Evolutionary conservation across 2,329 filamentous ascomycete genomes (phyloP).

Genomic region (Byssochlamys sp.): DNA sequence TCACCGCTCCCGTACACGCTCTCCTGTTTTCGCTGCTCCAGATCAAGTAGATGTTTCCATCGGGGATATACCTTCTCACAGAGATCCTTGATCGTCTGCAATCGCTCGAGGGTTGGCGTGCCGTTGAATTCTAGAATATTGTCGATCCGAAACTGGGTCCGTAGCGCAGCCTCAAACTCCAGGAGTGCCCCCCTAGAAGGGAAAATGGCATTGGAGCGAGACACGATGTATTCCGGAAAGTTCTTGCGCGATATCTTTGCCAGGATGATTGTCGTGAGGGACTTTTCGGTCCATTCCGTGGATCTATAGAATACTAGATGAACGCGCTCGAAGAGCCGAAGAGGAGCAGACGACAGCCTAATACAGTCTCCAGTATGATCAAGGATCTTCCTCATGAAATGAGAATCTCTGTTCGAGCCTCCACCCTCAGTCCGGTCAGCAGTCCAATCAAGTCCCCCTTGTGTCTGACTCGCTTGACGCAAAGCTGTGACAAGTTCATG

Average conservation of each 20-base stretch:
- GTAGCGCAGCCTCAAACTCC: conserved; percentile 80
- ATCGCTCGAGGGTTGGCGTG: conserved; percentile 53
- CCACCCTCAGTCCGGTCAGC: conserved; percentile 36
- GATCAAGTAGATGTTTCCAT: conserved; percentile 64
- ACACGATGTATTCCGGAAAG: conserved; percentile 85
- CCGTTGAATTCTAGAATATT: conserved; percentile 71
- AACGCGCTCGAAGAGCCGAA: conserved; percentile 83
- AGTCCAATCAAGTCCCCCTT: conserved; percentile 63
- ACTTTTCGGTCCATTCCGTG: conserved; percentile 95
- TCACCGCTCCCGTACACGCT: conserved; percentile 71
- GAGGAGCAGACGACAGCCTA: conserved; percentile 59
- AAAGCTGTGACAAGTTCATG: conserved; percentile 66
- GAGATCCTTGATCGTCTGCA: conserved; percentile 59
- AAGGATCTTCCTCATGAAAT: conserved; percentile 70
- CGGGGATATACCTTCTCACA: conserved; percentile 67
- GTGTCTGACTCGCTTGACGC: conserved; percentile 61
- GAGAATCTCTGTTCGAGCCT: conserved; percentile 47
- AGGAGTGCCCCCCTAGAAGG: conserved; percentile 62
- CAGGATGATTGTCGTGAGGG: conserved; percentile 84
- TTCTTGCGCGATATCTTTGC: conserved; percentile 79
- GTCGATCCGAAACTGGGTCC: conserved; percentile 73
- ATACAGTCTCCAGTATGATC: conserved; percentile 72
- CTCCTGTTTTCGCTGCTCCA: conserved; percentile 71
- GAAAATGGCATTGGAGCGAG: conserved; percentile 82
- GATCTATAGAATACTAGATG: conserved; percentile 94